Base-by-base conservation (phyloP, 2,329 filamentous ascomycete genomes). In the Diaporthe humulicola region DNA sequence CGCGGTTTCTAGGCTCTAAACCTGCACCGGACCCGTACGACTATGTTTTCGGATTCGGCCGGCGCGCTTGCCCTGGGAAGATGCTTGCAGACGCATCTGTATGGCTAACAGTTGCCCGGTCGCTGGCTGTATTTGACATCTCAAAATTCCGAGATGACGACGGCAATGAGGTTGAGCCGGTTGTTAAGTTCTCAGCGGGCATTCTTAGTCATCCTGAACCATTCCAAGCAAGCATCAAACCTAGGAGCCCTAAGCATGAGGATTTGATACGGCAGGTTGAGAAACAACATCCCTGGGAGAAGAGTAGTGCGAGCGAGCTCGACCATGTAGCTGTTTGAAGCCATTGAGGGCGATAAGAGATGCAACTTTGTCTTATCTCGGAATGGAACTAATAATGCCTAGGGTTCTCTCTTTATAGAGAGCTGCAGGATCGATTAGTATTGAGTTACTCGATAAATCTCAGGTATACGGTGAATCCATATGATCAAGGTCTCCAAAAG, bases 41-140 rank as follows among this genome's bases (percentile, higher is more conserved):
- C 28, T 52, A 48, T 36, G 76, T 74, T 0, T 78, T 78, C 38
- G 77, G 77, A 7, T 78, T 71, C 40, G 77, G 77, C 4, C 52
- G 77, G n/a, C 71, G 77, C 1, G 70, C 71, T 22, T 77, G 77
- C 58, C 76, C 76, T 0, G 77, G 77, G 0, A 52, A 73, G 38
- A 45, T 72, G 36, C 71, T 78, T 19, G 77, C 76, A 15, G 77
- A 78, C 38, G n/a, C 70, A 4, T 71, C 71, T 17, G 50, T 78
- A 56, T 78, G 72, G 57, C 25, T 78, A 19, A 76, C 72, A 19
- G 52, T 78, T 38, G 85, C 82, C 2, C 84, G 85, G 56, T 80
- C 82, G 0, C 78, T 89, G 19, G 79, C 86, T 0, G 85, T 84
- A 0, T 88, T 88, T 69, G 79, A 82, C 5, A 83, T 89, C 19